Conservation (phyloP, 176 grass and related monocot species). For the Juncus inflexus region DNA sequence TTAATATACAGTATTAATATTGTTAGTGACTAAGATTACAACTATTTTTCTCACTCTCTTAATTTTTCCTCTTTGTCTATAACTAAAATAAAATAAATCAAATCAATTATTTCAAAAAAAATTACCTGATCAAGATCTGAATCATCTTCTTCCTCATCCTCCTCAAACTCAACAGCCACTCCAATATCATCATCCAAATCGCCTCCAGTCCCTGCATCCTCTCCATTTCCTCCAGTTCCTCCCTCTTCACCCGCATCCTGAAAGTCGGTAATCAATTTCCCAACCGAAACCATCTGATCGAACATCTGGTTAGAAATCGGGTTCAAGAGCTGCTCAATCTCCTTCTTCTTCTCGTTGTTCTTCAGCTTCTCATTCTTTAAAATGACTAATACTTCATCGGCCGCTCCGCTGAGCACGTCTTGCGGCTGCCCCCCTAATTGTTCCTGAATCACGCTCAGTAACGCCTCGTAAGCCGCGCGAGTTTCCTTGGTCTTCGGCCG, state of each 20-base stretch:
- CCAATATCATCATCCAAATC: conserved; percentile 70
- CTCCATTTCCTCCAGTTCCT: conserved; percentile 28
- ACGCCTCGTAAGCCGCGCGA: conserved; percentile 76
- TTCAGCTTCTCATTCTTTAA: conserved; percentile 84
- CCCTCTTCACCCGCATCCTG: conserved; percentile 46
- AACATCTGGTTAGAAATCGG: conserved; percentile 62
- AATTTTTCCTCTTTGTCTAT: too few species aligned
- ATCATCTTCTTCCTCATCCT: conserved; percentile 80
- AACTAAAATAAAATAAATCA: not conserved
- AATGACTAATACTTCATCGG: conserved; percentile 65
- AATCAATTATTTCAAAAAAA: too few species aligned
- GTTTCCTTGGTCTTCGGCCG: conserved; percentile 93
- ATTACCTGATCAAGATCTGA: conserved; percentile 86
- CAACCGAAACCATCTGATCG: conserved; percentile 74
- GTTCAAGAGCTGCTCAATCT: conserved; percentile 84
- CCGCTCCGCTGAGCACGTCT: conserved; percentile 59
- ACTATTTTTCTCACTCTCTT: too few species aligned
- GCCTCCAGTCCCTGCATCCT: conserved; percentile 20
- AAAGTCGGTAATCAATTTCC: conserved; percentile 76
- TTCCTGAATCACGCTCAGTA: conserved; percentile 79
- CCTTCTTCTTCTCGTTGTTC: conserved; percentile 90
- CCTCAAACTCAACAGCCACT: conserved; percentile 89
- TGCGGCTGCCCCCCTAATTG: conserved; percentile 74
- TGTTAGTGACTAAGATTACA: too few species aligned
- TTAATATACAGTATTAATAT: too few species aligned